Evolutionary conservation across 139 green algal species (phyloP).

Genomic region (Closterium sp.): DNA sequence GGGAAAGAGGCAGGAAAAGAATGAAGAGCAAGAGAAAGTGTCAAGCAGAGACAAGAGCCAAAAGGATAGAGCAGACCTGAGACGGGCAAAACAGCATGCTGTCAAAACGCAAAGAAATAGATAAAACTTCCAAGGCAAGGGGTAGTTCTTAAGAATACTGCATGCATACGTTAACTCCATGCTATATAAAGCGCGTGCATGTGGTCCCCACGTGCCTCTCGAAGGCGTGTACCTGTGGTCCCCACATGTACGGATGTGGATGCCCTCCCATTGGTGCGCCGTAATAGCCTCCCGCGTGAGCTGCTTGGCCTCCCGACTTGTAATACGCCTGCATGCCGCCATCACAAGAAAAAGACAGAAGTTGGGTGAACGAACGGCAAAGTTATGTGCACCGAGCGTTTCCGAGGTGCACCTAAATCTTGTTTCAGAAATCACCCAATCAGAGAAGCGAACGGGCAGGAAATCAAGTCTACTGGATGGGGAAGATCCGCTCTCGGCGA

Average conservation of each 20-base stretch:
- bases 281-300: conserved; percentile 13
- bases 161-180: no score
- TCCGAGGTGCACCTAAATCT: background rate
- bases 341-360: background rate
- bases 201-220: no score
- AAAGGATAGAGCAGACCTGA: no score
- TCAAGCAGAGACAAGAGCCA: no score
- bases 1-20: no score
- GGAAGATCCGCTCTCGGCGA: background rate
- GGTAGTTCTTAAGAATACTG: no score
- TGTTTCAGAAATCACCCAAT: background rate
- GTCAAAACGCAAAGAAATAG: no score
- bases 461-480: background rate
- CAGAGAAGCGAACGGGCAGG: background rate
- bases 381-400: background rate
- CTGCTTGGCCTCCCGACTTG: conserved; percentile 1
- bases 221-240: conserved; percentile 26
- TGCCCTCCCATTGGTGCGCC: conserved; percentile 11
- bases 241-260: conserved; percentile 27
- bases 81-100: no score
- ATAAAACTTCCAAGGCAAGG: no score
- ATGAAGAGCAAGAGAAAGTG: no score
- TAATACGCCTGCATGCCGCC: conserved; percentile 10
- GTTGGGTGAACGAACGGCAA: background rate
- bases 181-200: no score